Percentiles rank a stretch among this genome's conserved stretches.
These are phyloP conservation scores for Lentinula novae-zelandiae DNA, from an alignment of 1,284 basidiomycete genomes.

Conservation along the genomic window DNA sequence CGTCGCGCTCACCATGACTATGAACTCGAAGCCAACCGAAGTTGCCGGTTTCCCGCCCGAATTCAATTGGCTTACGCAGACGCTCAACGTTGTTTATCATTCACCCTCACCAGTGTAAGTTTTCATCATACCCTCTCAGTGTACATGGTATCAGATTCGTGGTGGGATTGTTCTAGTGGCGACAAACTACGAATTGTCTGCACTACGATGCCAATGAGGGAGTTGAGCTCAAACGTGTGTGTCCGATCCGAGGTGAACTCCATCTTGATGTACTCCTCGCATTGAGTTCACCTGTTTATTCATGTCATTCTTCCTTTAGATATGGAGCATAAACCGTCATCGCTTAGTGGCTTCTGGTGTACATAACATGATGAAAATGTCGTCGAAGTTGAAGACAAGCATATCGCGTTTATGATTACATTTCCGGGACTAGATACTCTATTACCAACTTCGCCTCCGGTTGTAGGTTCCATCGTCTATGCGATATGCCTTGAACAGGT, in stretches of 20 bases:
- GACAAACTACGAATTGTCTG: constrained; percentile 1
- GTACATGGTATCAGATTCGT: not conserved
- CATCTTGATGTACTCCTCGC: not conserved
- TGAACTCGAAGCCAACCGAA: not conserved
- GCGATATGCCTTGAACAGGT: too few relatives aligned
- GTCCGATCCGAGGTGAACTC: not conserved
- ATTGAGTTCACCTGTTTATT: not conserved
- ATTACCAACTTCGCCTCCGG: too few relatives aligned
- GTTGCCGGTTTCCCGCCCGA: not conserved
- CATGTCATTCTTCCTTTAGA: not conserved
- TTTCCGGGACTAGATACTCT: not conserved
- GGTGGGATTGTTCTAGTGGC: not conserved
- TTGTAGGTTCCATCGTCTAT: too few relatives aligned
- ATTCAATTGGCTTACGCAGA: not conserved
- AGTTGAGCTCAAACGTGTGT: not conserved
- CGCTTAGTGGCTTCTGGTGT: constrained; percentile 1
- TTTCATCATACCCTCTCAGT: not conserved
- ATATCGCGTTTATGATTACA: not conserved
- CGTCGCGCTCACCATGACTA: not conserved
- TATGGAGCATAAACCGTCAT: not conserved
- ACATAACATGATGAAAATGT: constrained; percentile 1
- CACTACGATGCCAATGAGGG: not conserved
- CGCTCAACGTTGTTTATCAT: constrained; percentile 3
- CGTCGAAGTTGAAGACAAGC: not conserved
- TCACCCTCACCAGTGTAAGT: constrained; percentile 4